Base-by-base conservation (phyloP, 2,329 filamentous ascomycete species). In the Pyrenophora tritici-repentis region DNA sequence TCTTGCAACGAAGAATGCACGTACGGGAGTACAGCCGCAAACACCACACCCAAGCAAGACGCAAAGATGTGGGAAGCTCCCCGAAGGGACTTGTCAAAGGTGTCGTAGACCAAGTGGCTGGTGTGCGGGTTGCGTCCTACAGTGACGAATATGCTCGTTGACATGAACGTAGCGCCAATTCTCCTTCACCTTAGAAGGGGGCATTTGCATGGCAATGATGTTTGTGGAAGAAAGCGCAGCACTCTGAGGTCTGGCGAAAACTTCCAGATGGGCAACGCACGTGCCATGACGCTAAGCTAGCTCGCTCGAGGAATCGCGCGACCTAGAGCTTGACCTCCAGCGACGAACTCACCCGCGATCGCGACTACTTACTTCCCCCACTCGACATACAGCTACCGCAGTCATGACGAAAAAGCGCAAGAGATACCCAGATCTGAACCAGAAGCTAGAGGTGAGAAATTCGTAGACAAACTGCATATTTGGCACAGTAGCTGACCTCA, bases 341-440 rank as follows among this genome's bases (percentile, higher is more conserved):
- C 44, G 48, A 46, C 53, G 20, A 26, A 26, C 33, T 38, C 14
- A 37, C 42, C 50, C 34, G 37, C 47, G 33, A 53, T 39, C 42
- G 51, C 39, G 43, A 35, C 39, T 22, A 41, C 40, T 41, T 16
- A 17, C 34, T 17, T 22, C 34, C 22, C 43, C 22, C 35, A 42
- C 29, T 35, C 45, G 7, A 33, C 39, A 16, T 22, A 13, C 18
- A 37, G 20, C 47, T 26, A 34, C 46, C 50, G 53, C 48, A 38
- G 45, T 40, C 43, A 64, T 73, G 71, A 71, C 67, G 54, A 96
- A 96, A 79, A 95, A 94, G 80, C 93, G 91, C 84, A 89, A 91
- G 74, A 85, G 86, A 62, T 87, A 90, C 70, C 90, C 91, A 58
- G 86, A 92, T 66, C 81, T 97, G 63, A 90, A 97, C 78, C 91